These are phyloP conservation scores for Fusarium sp. DNA, from an alignment of 2,329 filamentous ascomycete genomes.

Conservation along the genomic window DNA sequence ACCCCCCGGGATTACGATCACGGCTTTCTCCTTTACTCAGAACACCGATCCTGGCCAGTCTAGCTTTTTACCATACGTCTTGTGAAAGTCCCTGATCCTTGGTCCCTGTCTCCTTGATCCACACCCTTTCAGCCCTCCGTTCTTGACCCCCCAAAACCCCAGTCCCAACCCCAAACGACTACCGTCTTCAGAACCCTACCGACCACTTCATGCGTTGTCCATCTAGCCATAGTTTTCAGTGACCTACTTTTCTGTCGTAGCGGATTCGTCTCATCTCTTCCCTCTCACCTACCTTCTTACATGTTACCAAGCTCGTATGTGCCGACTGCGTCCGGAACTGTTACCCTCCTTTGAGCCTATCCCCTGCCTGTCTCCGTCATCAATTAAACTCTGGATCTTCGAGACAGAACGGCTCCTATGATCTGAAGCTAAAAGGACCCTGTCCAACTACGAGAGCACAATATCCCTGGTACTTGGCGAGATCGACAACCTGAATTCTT, in stretches of 20 bases:
- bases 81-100: constrained; percentile 39
- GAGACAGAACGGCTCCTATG: constrained; percentile 35
- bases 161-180: constrained; percentile 50
- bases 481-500: constrained; percentile 46
- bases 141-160: constrained; percentile 41
- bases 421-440: constrained; percentile 36
- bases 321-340: constrained; percentile 30
- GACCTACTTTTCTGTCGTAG: constrained; percentile 44
- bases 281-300: constrained; percentile 39
- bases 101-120: constrained; percentile 40
- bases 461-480: constrained; percentile 34
- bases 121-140: constrained; percentile 49
- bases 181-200: constrained; percentile 50
- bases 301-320: constrained; percentile 38
- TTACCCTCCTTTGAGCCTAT: constrained; percentile 29
- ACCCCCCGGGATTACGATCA: constrained; percentile 23
- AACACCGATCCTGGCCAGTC: constrained; percentile 21
- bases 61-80: constrained; percentile 22
- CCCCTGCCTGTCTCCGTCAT: constrained; percentile 22
- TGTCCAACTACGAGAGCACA: constrained; percentile 28
- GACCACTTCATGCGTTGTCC: constrained; percentile 48
- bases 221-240: constrained; percentile 46
- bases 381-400: constrained; percentile 29
- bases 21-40: constrained; percentile 22
- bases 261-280: constrained; percentile 52